Evolutionary conservation across 176 grass and related monocot genomes (phyloP), one percentile per base, ranked within the genome.

Genomic region (Oryza coarctata): DNA sequence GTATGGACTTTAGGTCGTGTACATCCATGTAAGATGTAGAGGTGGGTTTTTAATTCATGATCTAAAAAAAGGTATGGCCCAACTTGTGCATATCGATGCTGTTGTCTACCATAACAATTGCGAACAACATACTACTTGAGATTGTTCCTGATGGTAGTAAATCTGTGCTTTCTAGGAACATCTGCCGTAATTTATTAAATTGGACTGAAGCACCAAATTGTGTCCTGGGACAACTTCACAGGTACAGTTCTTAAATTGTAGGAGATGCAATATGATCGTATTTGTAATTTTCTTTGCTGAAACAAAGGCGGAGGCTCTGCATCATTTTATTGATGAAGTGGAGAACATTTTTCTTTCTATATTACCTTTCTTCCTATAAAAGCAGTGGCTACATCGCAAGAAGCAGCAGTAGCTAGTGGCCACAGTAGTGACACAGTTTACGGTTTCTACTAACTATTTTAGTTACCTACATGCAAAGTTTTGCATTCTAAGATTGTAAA

Each of bases 151-250:
- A 82, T 22, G 55, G 10, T 38, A 2, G 35, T 38, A 81, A 41
- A 39, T 45, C 38, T 73, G 1, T 3, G 49, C 25, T 77, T 71
- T 82, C 34, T 41, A 89, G 83, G 83, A 86, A 35, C 65, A 55
- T 47, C 34, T 73, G 13, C 26, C 65, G n/a, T 82, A 73, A 64
- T 23, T 31, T 45, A n/a, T 12, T 12, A 7, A 62, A 23, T 31
- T 70, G 41, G 12, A 55, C 58, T 2, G 7, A 40, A 71, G 71
- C 44, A 81, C 57, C 33, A 70, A 57, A 27, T 3, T 55, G 71
- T 33, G 57, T 49, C 31, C 22, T 1, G 3, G 66, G 78, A 22
- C 9, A 63, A 63, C 15, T 41, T 50, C 9, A 0, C 55, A 28
- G 36, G 34, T 33, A 76, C 15, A 66, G 22, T 55, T 66, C 25